Evolutionary conservation across 176 grass and related monocot species (phyloP).

Genomic region (Paspalum vaginatum): DNA sequence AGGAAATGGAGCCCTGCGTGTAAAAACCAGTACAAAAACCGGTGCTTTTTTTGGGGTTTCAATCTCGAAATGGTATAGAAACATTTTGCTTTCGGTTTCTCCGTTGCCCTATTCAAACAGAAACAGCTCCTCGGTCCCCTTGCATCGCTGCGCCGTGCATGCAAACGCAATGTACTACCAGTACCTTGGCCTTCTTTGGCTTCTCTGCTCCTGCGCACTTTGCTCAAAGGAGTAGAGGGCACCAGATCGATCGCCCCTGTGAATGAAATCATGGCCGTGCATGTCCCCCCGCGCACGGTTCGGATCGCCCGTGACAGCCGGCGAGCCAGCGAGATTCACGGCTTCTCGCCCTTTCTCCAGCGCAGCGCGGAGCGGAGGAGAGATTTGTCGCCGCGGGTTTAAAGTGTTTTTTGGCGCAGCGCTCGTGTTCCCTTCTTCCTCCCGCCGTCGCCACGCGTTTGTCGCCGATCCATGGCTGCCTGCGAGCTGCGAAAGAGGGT

Average conservation of each 20-base stretch:
- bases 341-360: background rate
- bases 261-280: background rate
- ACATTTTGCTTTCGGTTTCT: constrained; percentile 24
- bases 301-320: constrained; percentile 5
- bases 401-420: constrained; percentile 38
- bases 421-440: constrained; percentile 30
- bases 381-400: constrained; percentile 50
- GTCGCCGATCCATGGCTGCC: background rate
- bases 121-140: constrained; percentile 4
- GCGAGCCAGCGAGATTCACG: background rate
- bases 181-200: background rate
- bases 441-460: constrained; percentile 13
- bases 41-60: constrained; percentile 20
- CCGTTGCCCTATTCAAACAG: constrained; percentile 29
- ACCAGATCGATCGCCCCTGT: background rate
- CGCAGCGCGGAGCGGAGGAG: background rate
- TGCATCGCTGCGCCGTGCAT: background rate
- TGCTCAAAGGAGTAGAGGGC: background rate
- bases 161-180: background rate
- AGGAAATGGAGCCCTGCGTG: constrained; percentile 30
- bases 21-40: constrained; percentile 57
- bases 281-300: background rate
- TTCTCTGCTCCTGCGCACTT: constrained; percentile 35
- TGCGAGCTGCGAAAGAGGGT: background rate
- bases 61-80: constrained; percentile 60